Percentiles rank a stretch among this genome's conserved stretches.
Conservation (phyloP, 176 grass and related monocot genomes). For the Panicum miliaceum region DNA sequence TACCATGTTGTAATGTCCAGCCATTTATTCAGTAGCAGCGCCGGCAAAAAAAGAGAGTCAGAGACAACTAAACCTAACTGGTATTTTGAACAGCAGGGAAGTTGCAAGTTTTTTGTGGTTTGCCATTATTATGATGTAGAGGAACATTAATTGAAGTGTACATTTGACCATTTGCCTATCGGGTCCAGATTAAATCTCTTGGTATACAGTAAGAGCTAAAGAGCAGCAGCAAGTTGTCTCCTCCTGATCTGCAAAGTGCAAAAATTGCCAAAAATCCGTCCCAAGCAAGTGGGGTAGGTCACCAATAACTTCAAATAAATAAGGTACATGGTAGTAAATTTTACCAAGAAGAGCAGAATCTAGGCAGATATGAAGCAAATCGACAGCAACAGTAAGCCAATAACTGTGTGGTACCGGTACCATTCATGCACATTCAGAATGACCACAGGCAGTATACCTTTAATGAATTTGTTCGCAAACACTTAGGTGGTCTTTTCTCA, state of each 20-base stretch:
- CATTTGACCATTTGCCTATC: constrained; percentile 99
- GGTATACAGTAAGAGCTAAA: constrained; percentile 63
- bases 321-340: not conserved
- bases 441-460: constrained; percentile 60
- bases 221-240: constrained; percentile 94
- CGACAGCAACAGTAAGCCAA: not conserved
- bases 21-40: constrained; percentile 97
- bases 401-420: not conserved
- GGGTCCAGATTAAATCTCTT: constrained; percentile 97
- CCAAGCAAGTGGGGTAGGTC: not conserved
- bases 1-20: constrained; percentile 86
- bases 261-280: constrained; percentile 2
- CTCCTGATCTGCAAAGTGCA: constrained; percentile 66
- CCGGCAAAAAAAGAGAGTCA: constrained; percentile 90
- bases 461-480: constrained; percentile 84
- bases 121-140: not conserved
- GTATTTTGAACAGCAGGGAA: constrained; percentile 29
- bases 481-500: constrained; percentile 93
- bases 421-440: constrained; percentile 20
- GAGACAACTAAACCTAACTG: constrained; percentile 98
- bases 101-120: not conserved
- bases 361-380: not conserved
- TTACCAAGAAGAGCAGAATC: not conserved
- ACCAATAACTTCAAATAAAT: not conserved
- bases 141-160: constrained; percentile 36